Base-by-base conservation (phyloP, 129 eudicot genomes). In the Oenanthe sinensis region DNA sequence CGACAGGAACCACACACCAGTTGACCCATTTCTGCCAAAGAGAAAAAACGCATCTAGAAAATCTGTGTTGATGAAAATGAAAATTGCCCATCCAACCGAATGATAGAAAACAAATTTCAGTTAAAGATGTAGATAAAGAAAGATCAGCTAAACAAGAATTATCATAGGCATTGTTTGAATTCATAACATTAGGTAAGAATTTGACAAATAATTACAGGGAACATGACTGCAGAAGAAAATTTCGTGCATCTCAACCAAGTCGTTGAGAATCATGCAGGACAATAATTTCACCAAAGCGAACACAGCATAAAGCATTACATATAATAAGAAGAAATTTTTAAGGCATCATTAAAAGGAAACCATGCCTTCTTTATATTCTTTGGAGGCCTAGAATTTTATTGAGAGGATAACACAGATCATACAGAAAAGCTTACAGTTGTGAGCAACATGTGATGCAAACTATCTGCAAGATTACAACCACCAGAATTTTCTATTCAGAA, bases 1-100 rank as follows among this genome's bases (percentile, higher is more conserved):
- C 93, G 91, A 83, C 99, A 95, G 47, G 94, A 88, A 75, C 99
- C 99, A 87, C 99, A 95, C 71, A 95, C 97, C 88, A 95, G 79
- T 83, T 95, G 99, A 79, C 87, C 91, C 87, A 76, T 90, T 78
- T 89, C 99, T 95, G 91, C 90, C 72, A 86, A 42, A 60, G 22
- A 68, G 42, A 20, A 33, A 12, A 28, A 74, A 14, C 46, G 22
- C 49, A 16, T 46, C 40, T 15, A 40, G 49, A 45, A 44, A 44
- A n/a, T 12, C 22, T 24, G 60, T 45, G 65, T 22, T 14, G 48
- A 12, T 44, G 17, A 24, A 43, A 73, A 44, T 73, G 28, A 45
- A 22, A 20, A 26, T n/a, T 22, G 26, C 45, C 16, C 5, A 26
- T 48, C 63, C 19, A 75, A 15, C 45, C n/a, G 13, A 50, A 20